These are phyloP conservation scores for Nakaseomyces nivariensis DNA, from an alignment of 1,139 yeast genomes.

Conservation along the genomic window DNA sequence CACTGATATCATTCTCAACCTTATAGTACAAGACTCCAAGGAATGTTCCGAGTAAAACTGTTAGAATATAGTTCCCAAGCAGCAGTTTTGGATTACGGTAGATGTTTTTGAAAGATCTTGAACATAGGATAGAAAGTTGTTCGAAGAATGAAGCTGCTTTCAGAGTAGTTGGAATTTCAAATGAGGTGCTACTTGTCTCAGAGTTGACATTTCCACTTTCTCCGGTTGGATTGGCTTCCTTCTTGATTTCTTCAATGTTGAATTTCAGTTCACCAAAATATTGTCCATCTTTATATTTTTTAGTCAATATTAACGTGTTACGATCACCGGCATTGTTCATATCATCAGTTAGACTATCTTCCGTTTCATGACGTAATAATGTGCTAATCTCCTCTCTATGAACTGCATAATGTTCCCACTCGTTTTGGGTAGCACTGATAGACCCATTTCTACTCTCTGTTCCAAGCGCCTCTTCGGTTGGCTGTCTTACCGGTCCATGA, in stretches of 20 bases:
- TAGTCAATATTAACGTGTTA: slow-evolving; percentile 27
- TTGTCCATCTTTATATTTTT: slow-evolving; percentile 41
- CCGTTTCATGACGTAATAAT: slow-evolving; percentile 29
- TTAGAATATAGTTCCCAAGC: slow-evolving; percentile 70
- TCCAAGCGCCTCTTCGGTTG: slow-evolving; percentile 3
- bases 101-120: slow-evolving; percentile 82
- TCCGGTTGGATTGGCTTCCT: slow-evolving; percentile 8
- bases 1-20: slow-evolving; percentile 80
- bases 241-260: slow-evolving; percentile 37
- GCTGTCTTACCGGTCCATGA: slow-evolving; percentile 4
- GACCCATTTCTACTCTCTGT: slow-evolving; percentile 16
- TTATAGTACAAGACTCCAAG: slow-evolving; percentile 81
- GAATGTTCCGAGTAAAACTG: slow-evolving; percentile 66
- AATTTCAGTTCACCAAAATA: slow-evolving; percentile 39
- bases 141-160: slow-evolving; percentile 47
- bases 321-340: slow-evolving; percentile 11
- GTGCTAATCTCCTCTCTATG: slow-evolving; percentile 59
- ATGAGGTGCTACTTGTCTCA: slow-evolving; percentile 24
- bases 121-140: slow-evolving; percentile 62
- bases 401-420: slow-evolving; percentile 85
- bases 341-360: background rate
- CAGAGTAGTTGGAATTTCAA: slow-evolving; percentile 17
- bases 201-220: slow-evolving; percentile 15
- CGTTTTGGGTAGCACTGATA: slow-evolving; percentile 48
- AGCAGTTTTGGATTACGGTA: slow-evolving; percentile 85